Evolutionary conservation across 73 alveolate genomes (phyloP), one percentile per base, ranked within the genome.

Genomic region (Paramecium primaurelia): DNA sequence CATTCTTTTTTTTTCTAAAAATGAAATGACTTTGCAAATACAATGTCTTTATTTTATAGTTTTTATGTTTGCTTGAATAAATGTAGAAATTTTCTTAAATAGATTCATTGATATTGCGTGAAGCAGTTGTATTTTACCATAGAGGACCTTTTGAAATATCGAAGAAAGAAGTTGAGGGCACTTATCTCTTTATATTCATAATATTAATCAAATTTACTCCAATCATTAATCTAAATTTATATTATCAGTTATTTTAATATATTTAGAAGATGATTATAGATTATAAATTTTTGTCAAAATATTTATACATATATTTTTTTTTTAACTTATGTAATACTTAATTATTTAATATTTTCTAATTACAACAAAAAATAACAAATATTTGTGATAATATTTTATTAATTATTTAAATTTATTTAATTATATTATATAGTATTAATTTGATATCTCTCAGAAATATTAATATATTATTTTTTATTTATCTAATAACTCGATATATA

Each of bases 81-180:
- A 64, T 18, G 12, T 64, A 64, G 9, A 64, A 64, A 34, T 64
- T 64, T 32, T 64, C 84, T 64, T 64, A 64, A n/a, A 64, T 64
- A 64, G 84, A 64, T 26, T 64, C 84, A 64, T 64, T 64, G 84
- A 64, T 64, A 9, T 64, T 64, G 84, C 84, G 84, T 6, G 84
- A 64, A 7, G 84, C 84, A 14, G 84, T 32, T 28, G 84, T 64
- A 51, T 64, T 28, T 20, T 64, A 18, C 84, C 84, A 64, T 12
- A 64, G 28, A 11, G 84, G 84, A 3, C 84, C 84, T 64, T 64
- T 64, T 64, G 16, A 32, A 32, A 25, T 34, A 64, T 64, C 84
- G 28, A 64, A 64, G 84, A 64, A 64, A 32, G 84, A 64, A 64
- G 84, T 32, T 64, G 22, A 64, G 47, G 84, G 84, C 51, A 64